Percentiles rank a stretch among this genome's conserved stretches.
Evolutionary conservation across 2,329 filamentous ascomycete genomes (phyloP).

Genomic region (Talaromyces sp.): DNA sequence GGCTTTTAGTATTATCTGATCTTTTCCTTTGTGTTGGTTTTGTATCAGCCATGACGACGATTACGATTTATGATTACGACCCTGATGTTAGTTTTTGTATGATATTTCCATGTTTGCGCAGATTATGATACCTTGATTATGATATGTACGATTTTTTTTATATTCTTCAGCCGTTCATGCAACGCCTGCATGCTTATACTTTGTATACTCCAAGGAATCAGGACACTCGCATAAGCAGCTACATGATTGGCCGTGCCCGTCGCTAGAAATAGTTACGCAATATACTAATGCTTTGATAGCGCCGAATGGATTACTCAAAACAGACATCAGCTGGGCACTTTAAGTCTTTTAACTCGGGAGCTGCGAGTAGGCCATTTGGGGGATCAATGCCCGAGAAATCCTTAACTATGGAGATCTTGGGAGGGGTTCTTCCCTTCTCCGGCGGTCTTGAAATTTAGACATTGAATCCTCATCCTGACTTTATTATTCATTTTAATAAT

Average conservation of each 20-base stretch:
- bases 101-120: background rate
- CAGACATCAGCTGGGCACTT: background rate
- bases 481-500: too few species aligned
- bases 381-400: too few species aligned
- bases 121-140: background rate
- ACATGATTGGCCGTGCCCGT: background rate
- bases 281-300: background rate
- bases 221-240: background rate
- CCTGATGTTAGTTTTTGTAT: background rate
- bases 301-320: constrained; percentile 6
- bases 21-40: background rate
- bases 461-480: too few species aligned
- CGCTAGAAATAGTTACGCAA: background rate
- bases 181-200: too few species aligned
- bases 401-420: too few species aligned
- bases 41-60: background rate
- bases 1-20: constrained; percentile 25
- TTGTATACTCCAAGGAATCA: background rate
- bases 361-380: background rate
- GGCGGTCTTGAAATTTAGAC: too few species aligned
- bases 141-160: background rate
- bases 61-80: background rate
- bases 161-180: background rate
- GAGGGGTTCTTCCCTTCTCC: too few species aligned
- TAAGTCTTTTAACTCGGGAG: background rate